phyloP scores from a whole-genome alignment of 352 stramenopile species.

The Hyphochytrium catenoides region DNA sequence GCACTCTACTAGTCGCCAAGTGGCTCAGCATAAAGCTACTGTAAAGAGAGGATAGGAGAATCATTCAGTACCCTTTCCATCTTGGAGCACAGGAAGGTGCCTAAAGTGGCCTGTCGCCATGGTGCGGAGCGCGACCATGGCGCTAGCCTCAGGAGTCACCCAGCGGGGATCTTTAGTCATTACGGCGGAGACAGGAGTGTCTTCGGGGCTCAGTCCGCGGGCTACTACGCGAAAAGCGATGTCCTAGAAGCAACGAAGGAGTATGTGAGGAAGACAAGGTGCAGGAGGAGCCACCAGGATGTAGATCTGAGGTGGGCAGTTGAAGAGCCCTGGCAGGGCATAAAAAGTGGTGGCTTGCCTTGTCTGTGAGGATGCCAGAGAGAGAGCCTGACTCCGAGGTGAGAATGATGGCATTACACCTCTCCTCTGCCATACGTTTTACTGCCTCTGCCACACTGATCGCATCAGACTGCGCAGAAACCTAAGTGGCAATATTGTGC shows the following conservation, averaged over 20 bases:
- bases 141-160: slow-evolving; percentile 66
- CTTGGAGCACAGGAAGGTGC: slow-evolving; percentile 79
- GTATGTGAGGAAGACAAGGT: too few species aligned
- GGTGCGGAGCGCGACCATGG: slow-evolving; percentile 83
- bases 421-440: slow-evolving; percentile 55
- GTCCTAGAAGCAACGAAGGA: slow-evolving; percentile 55
- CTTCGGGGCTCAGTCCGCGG: slow-evolving; percentile 39
- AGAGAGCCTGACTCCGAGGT: slow-evolving; percentile 58
- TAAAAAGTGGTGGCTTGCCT: too few species aligned
- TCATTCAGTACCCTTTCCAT: slow-evolving; percentile 15
- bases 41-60: background rate
- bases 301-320: background rate
- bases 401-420: slow-evolving; percentile 75
- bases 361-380: slow-evolving; percentile 85
- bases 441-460: slow-evolving; percentile 41
- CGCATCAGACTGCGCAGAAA: slow-evolving; percentile 39
- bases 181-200: slow-evolving; percentile 52
- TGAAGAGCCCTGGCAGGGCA: background rate
- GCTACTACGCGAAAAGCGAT: slow-evolving; percentile 78
- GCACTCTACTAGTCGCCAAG: too few species aligned
- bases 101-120: slow-evolving; percentile 90
- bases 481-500: too few species aligned
- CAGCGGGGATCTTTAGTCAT: slow-evolving; percentile 89
- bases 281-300: background rate
- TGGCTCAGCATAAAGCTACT: too few species aligned